phyloP scores from a whole-genome alignment of 2,329 filamentous ascomycete species.

The Calycina herbarum region DNA sequence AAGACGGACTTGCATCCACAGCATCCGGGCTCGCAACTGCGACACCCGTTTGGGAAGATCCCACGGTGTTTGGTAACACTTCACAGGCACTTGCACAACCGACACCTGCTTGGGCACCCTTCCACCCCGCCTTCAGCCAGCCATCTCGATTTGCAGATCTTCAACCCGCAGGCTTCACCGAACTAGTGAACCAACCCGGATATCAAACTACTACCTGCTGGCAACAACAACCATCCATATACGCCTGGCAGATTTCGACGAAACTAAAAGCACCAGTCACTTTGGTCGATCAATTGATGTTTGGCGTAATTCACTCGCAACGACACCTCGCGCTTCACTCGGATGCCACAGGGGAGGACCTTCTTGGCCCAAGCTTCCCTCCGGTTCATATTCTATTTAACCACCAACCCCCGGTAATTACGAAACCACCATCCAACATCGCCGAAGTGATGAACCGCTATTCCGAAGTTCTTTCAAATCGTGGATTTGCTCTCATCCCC shows the following conservation, averaged over 20 bases:
- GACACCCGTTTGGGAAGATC: constrained; percentile 32
- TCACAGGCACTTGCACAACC: constrained; percentile 26
- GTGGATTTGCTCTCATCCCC: constrained; percentile 33
- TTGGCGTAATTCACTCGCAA: constrained; percentile 33
- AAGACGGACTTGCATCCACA: neutral
- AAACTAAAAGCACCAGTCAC: constrained; percentile 35
- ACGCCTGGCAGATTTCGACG: constrained; percentile 36
- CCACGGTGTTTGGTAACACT: constrained; percentile 24
- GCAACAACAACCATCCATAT: constrained; percentile 36
- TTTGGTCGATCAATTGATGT: constrained; percentile 34
- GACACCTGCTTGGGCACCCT: constrained; percentile 31
- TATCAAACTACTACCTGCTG: constrained; percentile 26
- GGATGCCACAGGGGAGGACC: constrained; percentile 23
- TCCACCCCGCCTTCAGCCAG: constrained; percentile 32
- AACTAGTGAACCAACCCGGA: constrained; percentile 25
- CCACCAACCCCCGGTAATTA: constrained; percentile 20
- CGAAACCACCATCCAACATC: constrained; percentile 26
- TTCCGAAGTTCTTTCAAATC: constrained; percentile 28
- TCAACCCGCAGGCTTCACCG: constrained; percentile 29
- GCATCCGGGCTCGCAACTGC: constrained; percentile 11
- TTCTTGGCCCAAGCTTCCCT: constrained; percentile 29
- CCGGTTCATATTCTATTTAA: constrained; percentile 34
- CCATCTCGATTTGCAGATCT: constrained; percentile 31
- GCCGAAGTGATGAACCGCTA: constrained; percentile 34
- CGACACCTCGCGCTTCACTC: constrained; percentile 29